phyloP scores from a whole-genome alignment of 2,329 filamentous ascomycete species.

The Pyrenophora seminiperda region DNA sequence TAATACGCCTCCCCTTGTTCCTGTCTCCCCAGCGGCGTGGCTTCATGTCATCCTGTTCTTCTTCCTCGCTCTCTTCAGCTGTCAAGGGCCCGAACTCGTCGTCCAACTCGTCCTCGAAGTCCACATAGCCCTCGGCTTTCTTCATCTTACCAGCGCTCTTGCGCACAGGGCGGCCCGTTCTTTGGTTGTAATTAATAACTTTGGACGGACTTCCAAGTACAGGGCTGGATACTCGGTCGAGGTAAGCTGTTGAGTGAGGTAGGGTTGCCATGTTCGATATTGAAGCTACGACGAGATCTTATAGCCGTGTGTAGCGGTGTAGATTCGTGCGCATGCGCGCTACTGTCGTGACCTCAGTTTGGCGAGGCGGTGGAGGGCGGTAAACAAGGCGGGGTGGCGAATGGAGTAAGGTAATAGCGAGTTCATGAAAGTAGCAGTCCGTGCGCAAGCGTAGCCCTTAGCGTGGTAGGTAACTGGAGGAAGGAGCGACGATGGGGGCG shows the following conservation, averaged over 20 bases:
- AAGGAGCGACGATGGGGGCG: neutral
- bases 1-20: conserved; percentile 35
- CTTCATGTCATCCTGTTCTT: conserved; percentile 36
- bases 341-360: conserved; percentile 9
- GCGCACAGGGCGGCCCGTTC: conserved; percentile 53
- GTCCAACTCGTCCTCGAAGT: conserved; percentile 47
- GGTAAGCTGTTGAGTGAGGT: conserved; percentile 1
- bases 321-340: neutral
- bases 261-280: neutral
- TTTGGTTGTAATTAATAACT: conserved; percentile 44
- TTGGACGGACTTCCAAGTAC: conserved; percentile 39
- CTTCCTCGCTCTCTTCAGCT: conserved; percentile 18
- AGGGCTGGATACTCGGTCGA: conserved; percentile 23
- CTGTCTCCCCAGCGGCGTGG: conserved; percentile 20
- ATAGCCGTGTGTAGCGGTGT: conserved; percentile 4
- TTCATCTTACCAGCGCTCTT: conserved; percentile 46
- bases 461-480: neutral
- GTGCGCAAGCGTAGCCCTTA: conserved; percentile 10
- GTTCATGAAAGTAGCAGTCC: conserved; percentile 2
- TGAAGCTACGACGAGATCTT: conserved; percentile 1
- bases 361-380: conserved; percentile 7
- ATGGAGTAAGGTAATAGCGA: conserved; percentile 2
- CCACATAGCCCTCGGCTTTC: conserved; percentile 47
- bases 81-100: conserved; percentile 35
- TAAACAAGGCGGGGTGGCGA: neutral